Conservation (phyloP, 2,329 filamentous ascomycete species). For the Fusarium siculi region DNA sequence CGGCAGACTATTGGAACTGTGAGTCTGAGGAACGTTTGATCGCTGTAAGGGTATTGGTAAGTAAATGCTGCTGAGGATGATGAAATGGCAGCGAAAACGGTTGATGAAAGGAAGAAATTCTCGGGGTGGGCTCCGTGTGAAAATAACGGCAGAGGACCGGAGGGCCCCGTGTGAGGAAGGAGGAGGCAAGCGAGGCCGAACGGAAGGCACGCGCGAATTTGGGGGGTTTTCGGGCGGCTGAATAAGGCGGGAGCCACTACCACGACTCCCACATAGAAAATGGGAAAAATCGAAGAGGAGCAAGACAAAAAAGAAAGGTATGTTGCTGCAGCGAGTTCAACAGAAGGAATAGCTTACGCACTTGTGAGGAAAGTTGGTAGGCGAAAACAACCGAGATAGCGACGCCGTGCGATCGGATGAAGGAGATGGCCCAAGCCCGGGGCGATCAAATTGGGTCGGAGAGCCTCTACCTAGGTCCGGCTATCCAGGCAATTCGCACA, state of each 20-base stretch:
- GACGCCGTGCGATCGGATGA: slow-evolving; percentile 32
- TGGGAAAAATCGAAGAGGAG: background rate
- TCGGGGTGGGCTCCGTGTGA: slow-evolving; percentile 34
- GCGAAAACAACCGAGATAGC: slow-evolving; percentile 30
- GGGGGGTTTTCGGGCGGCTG: slow-evolving; percentile 32
- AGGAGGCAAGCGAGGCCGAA: slow-evolving; percentile 34
- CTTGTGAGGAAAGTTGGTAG: slow-evolving; percentile 2
- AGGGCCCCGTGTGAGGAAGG: slow-evolving; percentile 32
- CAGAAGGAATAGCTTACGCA: slow-evolving; percentile 15
- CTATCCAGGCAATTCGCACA: slow-evolving; percentile 20
- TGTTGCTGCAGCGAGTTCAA: background rate
- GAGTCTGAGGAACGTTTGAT: background rate
- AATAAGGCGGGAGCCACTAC: slow-evolving; percentile 15
- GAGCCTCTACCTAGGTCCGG: slow-evolving; percentile 17
- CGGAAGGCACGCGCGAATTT: slow-evolving; percentile 37
- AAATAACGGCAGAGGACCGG: slow-evolving; percentile 38
- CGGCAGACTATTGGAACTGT: background rate
- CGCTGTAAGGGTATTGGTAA: slow-evolving; percentile 6
- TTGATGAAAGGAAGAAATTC: slow-evolving; percentile 25
- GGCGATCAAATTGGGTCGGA: slow-evolving; percentile 20
- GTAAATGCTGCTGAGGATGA: background rate
- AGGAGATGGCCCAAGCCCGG: slow-evolving; percentile 25
- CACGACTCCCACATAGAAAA: slow-evolving; percentile 1
- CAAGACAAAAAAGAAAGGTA: background rate
- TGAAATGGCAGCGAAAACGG: slow-evolving; percentile 20